Evolutionary conservation across 176 grass and related monocot species (phyloP), one percentile per base, ranked within the genome.

Genomic region (Alloteropsis semialata): DNA sequence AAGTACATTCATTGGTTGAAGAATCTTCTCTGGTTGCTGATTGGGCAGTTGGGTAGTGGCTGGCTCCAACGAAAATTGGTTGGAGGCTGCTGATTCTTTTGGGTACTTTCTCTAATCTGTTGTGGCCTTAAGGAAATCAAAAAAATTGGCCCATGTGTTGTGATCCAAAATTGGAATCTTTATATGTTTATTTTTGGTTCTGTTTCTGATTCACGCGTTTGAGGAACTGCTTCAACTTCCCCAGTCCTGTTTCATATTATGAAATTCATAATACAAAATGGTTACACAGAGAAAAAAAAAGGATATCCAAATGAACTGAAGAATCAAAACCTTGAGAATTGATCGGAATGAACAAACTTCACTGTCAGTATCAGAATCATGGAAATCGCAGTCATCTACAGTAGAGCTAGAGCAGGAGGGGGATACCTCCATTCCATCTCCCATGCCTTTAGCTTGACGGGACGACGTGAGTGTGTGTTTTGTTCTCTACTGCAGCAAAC

Each of bases 41-140:
- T 85, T 69, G 41, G 53, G 76, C 56, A 73, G 67, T 57, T 84
- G 29, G 24, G 15, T 10, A 10, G 42, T 71, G 78, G 79, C 22
- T 74, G 69, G 73, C 65, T 83, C n/a, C 86, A 78, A 72, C 86
- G 16, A 76, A 55, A 75, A 72, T 75, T 80, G 49, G 68, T 75
- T 84, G 87, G 50, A 84, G 32, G n/a, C 58, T 66, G 15, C 38
- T 29, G 29, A 30, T 73, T 79, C 27, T 76, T 67, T n/a, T 13
- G 51, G 71, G 15, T 19, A 18, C 81, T 70, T 28, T 59, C 49
- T 9, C 55, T 25, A 30, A 0, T 72, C 78, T 49, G 14, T 88
- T 56, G 7, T 71, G 22, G 74, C 50, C 70, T 46, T 10, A 22
- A 46, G 76, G 55, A 13, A 18, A 13, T 16, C 12, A n/a, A 17